Base-by-base conservation (phyloP, 495 filamentous ascomycete species). In the Aspergillus homomorphus region DNA sequence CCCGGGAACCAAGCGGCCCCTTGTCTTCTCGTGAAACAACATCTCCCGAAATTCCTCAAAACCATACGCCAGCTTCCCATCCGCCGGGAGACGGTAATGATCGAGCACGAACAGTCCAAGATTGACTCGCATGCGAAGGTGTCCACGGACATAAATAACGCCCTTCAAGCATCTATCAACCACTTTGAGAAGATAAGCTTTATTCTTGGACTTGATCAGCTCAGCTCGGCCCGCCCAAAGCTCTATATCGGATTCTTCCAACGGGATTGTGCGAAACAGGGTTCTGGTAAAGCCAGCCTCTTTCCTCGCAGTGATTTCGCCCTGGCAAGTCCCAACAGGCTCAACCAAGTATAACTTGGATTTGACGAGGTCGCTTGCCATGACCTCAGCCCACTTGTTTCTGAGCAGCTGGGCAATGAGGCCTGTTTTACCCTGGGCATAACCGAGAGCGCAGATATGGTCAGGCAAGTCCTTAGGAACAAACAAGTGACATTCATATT, bases 51-150 rank as follows among this genome's bases (percentile, higher is more conserved):
- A 84, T 10, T 87, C 76, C 7, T 74, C 64, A 42, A 82, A 77
- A 0, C 64, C 64, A 52, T 81, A 80, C 8, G 64, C 59, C 0
- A 43, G 8, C 30, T 71, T 69, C 14, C 59, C 70, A 20, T 71
- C 69, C 14, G 68, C 68, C 41, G 76, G 69, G 28, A 54, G 45
- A 16, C 68, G 69, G 33, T 79, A 87, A 15, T 69, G 60, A 9
- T 70, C 68, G 15, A 89, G 68, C 8, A 78, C 60, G 24, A 84
- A 74, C 0, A 73, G 70, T 0, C 87, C 87, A 45, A 89, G 79
- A 30, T 79, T 73, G 3, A 87, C 74, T 20, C 81, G 76, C 78
- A 90, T 76, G 1, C 73, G 71, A 33, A 85, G 63, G 30, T 75
- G 66, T 16, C 72, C 74, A 52, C 70, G 66, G 42, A 70, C 69